Evolutionary conservation across 1,284 basidiomycete genomes (phyloP).

Genomic region (Cerioporus squamosus): DNA sequence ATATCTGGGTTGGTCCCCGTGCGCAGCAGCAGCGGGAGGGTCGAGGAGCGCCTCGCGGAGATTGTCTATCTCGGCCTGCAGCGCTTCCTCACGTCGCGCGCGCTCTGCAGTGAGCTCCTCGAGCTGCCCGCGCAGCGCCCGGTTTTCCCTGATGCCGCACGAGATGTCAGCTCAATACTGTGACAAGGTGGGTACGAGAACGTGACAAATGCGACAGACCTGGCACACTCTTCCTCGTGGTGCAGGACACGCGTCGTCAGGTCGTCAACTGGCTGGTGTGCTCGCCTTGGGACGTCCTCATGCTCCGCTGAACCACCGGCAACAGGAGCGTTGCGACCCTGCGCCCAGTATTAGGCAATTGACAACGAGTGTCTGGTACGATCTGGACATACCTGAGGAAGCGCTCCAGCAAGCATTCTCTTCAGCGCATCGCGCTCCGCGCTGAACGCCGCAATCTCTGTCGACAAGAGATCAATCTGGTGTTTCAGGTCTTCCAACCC

Average conservation of each 20-base stretch:
- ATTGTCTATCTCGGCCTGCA: conserved; percentile 19
- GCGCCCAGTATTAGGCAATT: background rate
- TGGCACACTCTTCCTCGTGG: conserved; percentile 1
- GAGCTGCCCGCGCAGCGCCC: conserved; percentile 13
- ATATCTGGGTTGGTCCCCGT: background rate
- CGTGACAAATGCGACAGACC: conserved; percentile 3
- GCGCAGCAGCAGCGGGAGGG: background rate
- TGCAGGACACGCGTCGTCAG: background rate
- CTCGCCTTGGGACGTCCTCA: background rate
- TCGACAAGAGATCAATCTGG: conserved; percentile 39
- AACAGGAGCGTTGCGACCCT: background rate
- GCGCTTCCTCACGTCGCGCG: conserved; percentile 18
- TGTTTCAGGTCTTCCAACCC: conserved; percentile 33
- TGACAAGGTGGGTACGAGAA: background rate
- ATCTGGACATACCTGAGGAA: conserved; percentile 25
- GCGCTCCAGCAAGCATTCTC: conserved; percentile 27
- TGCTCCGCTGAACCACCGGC: background rate
- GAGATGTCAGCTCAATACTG: background rate
- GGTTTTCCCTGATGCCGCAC: conserved; percentile 8
- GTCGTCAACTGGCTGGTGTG: background rate
- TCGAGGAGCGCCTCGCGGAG: conserved; percentile 14
- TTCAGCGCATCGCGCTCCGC: conserved; percentile 40
- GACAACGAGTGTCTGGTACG: background rate
- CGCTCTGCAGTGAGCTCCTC: conserved; percentile 11
- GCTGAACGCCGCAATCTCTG: conserved; percentile 40